phyloP scores from a whole-genome alignment of 192 early-diverging fungal species.

The Dimargaris xerosporica region DNA sequence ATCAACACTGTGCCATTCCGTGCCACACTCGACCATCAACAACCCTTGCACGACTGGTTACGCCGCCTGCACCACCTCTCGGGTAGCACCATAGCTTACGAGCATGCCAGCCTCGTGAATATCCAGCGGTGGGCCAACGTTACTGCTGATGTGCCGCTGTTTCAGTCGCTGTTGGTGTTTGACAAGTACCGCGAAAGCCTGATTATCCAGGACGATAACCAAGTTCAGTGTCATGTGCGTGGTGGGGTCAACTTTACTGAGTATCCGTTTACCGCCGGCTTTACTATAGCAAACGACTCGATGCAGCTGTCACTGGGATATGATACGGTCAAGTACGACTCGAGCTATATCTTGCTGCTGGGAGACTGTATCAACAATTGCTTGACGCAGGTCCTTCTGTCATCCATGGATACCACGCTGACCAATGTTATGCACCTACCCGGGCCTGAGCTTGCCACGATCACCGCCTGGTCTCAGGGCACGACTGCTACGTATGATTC shows the following conservation, averaged over 20 bases:
- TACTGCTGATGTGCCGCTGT: neutral
- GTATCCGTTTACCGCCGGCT: neutral
- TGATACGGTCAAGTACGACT: neutral
- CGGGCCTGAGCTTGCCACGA: neutral
- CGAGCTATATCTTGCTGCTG: neutral
- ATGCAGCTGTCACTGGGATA: neutral
- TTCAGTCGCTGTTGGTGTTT: neutral
- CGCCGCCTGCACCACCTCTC: neutral
- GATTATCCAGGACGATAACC: neutral
- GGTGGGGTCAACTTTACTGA: neutral
- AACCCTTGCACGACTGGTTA: neutral
- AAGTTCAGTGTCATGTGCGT: neutral
- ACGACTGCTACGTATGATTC: too few species aligned
- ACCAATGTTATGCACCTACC: neutral
- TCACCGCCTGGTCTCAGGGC: neutral
- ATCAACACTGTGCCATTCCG: constrained; percentile 10
- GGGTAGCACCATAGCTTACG: neutral
- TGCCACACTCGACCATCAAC: neutral
- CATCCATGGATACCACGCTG: neutral
- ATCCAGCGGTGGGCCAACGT: neutral
- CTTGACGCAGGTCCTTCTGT: neutral
- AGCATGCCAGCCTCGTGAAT: constrained; percentile 5
- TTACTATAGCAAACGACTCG: neutral
- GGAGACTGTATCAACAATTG: neutral
- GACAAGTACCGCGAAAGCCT: neutral